These are phyloP conservation scores for Fusarium pseudocircinatum DNA, from an alignment of 2,329 filamentous ascomycete genomes.

Conservation along the genomic window DNA sequence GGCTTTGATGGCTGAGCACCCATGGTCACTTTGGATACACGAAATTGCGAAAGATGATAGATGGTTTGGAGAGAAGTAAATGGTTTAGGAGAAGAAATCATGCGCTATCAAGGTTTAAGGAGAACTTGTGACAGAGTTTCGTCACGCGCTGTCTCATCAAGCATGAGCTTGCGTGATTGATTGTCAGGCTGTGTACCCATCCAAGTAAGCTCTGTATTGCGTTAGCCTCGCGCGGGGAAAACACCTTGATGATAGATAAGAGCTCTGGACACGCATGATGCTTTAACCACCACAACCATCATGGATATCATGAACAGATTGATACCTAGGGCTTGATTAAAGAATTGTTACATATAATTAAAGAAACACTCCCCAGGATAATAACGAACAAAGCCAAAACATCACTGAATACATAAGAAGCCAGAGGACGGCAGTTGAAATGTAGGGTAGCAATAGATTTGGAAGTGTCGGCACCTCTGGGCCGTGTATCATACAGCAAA, in stretches of 20 bases:
- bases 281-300: background rate
- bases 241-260: conserved; percentile 7
- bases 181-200: background rate
- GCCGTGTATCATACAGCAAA: background rate
- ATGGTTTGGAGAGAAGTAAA: background rate
- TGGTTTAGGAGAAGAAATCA: background rate
- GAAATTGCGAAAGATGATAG: background rate
- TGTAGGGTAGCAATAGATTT: background rate
- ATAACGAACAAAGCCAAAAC: background rate
- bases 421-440: background rate
- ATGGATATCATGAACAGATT: background rate
- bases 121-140: background rate
- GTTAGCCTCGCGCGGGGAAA: conserved; percentile 19
- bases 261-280: background rate
- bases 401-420: background rate
- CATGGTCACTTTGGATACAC: conserved; percentile 46
- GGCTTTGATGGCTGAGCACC: conserved; percentile 57
- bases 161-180: conserved; percentile 6
- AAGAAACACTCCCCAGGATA: background rate
- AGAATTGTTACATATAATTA: background rate
- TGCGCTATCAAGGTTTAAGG: background rate
- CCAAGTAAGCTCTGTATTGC: background rate
- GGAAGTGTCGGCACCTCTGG: background rate
- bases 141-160: conserved; percentile 34
- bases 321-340: background rate